Evolutionary conservation across 371 early-diverging fungal species (phyloP), one percentile per base, ranked within the genome.

Genomic region (Capillidium rhysosporum): DNA sequence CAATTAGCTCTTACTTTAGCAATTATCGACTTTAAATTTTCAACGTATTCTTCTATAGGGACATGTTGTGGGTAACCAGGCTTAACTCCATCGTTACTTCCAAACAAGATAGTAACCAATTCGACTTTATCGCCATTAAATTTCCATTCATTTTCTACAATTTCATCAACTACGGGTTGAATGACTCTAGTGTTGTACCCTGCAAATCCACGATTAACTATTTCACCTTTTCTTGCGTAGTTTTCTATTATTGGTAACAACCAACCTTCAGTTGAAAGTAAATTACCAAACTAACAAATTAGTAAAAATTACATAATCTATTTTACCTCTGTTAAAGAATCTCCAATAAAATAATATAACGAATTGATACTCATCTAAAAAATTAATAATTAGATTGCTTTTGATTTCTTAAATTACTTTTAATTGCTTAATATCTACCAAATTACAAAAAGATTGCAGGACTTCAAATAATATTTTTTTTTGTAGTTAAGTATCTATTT

Each of bases 21-120:
- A 24, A 86, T 63, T 60, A 91, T 71, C 0, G 57, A 52, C 24
- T 54, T 60, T 4, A 85, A 46, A 54, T 89, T 87, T 1, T 53
- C 26, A 21, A 61, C 66, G 60, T 72, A 91, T 12, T 70, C 64
- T 0, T 63, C 65, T 21, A 89, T 41, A 0, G 83, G 71, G 0
- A 89, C 84, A 56, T 79, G 79, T 38, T 82, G 84, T 4, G 54
- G 43, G 0, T 68, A 59, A 24, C 61, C 61, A n/a, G 67, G 62
- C 5, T 73, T 45, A 2, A 75, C 69, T 0, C 85, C 77, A 59
- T 92, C 92, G 63, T 92, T 92, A 40, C 89, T 79, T 4, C 92
- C 92, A 40, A 85, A 71, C 47, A 86, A 79, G 12, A 92, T 69
- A 20, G 77, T 80, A 51, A 84, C 61, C 26, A 90, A 65, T 9